Conservation (phyloP, 257 asterid genomes). For the Euphrasia confusa region DNA sequence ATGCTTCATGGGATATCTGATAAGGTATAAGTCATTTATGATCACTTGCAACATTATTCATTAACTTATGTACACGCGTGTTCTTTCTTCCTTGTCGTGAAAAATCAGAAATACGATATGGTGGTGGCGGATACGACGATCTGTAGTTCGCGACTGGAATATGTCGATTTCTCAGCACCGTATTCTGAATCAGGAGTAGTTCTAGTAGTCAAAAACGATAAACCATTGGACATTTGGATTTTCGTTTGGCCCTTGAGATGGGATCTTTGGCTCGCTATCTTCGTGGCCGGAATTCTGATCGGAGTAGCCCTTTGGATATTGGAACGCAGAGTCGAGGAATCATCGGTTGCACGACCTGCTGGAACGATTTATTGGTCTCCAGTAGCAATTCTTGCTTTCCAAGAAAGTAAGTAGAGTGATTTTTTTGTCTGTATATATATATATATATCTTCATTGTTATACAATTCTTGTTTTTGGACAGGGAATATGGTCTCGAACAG, state of each 20-base stretch:
- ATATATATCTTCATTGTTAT: neutral
- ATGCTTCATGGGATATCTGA: slow-evolving; percentile 28
- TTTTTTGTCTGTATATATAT: neutral
- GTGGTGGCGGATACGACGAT: slow-evolving; percentile 46
- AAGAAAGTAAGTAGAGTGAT: slow-evolving; percentile 25
- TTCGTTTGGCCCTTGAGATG: slow-evolving; percentile 31
- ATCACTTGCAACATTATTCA: neutral
- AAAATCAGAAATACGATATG: slow-evolving; percentile 29
- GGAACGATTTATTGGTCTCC: slow-evolving; percentile 34
- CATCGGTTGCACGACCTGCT: slow-evolving; percentile 9
- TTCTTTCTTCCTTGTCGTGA: slow-evolving; percentile 1
- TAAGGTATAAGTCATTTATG: slow-evolving; percentile 15
- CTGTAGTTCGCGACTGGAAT: slow-evolving; percentile 30
- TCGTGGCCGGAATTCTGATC: slow-evolving; percentile 28
- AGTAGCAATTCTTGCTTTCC: slow-evolving; percentile 36
- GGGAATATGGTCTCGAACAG: slow-evolving; percentile 41
- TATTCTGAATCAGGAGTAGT: slow-evolving; percentile 40
- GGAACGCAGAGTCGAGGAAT: slow-evolving; percentile 25
- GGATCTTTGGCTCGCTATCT: slow-evolving; percentile 39
- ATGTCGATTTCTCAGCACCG: slow-evolving; percentile 39
- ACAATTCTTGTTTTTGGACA: slow-evolving; percentile 11
- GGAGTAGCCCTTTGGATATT: slow-evolving; percentile 32
- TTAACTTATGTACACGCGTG: neutral
- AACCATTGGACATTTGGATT: slow-evolving; percentile 31
- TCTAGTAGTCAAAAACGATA: slow-evolving; percentile 31